Base-by-base conservation (phyloP, 768 basidiomycete genomes). In the Floccularia luteovirens region DNA sequence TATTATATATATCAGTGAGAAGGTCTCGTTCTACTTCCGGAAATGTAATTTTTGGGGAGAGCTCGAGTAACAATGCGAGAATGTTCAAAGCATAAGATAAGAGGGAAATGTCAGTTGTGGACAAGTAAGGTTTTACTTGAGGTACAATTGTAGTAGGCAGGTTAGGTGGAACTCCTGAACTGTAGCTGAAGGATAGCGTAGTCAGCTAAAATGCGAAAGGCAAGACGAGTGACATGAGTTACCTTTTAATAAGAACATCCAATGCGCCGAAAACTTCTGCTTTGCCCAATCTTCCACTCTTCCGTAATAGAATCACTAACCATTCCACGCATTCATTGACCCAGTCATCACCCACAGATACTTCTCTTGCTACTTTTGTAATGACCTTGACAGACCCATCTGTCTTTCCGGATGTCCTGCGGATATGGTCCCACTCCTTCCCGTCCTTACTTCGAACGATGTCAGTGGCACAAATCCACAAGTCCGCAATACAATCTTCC, bases 401-500 rank as follows among this genome's bases (percentile, higher is more conserved):
- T 1, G 80, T 78, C 51, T 83, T 77, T 1, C 84, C 85, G 0
- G 75, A 74, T 1, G 69, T 66, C 45, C 82, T 72, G 51, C 84
- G 82, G 38, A 91, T 80, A 19, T 70, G 74, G 31, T 87, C 84
- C 88, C 89, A 91, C 50, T 91, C 88, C 48, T 74, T 76, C 38
- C 76, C 70, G 30, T 74, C 74, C 55, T 82, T 84, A 1, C 61
- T 56, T 47, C 59, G 71, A 24, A 88, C 69, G 11, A 78, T 59
- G 34, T 91, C 88, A 1, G 85, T 81, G 1, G 91, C 90, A 48
- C 80, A 82, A 37, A 90, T 74, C 81, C 96, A 90, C 6, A 98
- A 63, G 54, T 91, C 84, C 1, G 84, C 92, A 31, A 94, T 72
- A 36, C 78, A 79, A 23, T 84, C 79, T 50, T 97, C 84, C 0